Conservation (phyloP, 78 protist species). For the Dictyostelium capitatum region DNA sequence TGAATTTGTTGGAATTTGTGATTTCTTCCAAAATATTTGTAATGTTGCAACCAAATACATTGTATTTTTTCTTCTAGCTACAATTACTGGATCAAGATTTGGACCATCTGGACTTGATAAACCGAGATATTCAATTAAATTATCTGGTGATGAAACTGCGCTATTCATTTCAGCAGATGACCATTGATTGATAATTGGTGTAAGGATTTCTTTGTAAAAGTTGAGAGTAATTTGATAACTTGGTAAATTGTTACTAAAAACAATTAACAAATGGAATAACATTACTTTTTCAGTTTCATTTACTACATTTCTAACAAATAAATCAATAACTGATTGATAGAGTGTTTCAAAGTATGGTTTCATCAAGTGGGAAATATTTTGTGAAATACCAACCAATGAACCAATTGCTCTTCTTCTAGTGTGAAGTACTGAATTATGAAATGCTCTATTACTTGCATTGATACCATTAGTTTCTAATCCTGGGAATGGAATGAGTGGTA, state of each 20-base stretch:
- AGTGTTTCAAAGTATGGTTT: constrained; percentile 22
- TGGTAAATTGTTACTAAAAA: constrained; percentile 10
- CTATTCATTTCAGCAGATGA: not conserved
- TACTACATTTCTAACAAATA: not conserved
- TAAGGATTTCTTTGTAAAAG: constrained; percentile 30
- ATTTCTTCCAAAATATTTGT: constrained; percentile 66
- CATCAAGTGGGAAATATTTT: not conserved
- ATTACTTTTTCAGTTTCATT: constrained; percentile 53
- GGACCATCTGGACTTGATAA: not conserved
- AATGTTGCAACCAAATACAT: not conserved
- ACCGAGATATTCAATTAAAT: not conserved
- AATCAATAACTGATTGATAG: constrained; percentile 25
- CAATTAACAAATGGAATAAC: constrained; percentile 28
- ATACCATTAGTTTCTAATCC: not conserved
- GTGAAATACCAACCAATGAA: constrained; percentile 9
- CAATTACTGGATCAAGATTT: not conserved
- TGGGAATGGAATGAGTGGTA: constrained; percentile 34
- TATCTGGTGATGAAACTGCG: constrained; percentile 53
- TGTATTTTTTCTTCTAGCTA: constrained; percentile 13
- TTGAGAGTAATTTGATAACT: constrained; percentile 23
- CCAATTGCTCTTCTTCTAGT: constrained; percentile 44
- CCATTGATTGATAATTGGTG: constrained; percentile 38
- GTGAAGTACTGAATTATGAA: constrained; percentile 5
- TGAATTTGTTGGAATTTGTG: constrained; percentile 15
- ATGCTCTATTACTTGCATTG: not conserved